A percentile compares a stretch with the other conserved stretches of the same genome.
Evolutionary conservation across 768 basidiomycete species (phyloP).

Genomic region (Rossbeevera mucosa): DNA sequence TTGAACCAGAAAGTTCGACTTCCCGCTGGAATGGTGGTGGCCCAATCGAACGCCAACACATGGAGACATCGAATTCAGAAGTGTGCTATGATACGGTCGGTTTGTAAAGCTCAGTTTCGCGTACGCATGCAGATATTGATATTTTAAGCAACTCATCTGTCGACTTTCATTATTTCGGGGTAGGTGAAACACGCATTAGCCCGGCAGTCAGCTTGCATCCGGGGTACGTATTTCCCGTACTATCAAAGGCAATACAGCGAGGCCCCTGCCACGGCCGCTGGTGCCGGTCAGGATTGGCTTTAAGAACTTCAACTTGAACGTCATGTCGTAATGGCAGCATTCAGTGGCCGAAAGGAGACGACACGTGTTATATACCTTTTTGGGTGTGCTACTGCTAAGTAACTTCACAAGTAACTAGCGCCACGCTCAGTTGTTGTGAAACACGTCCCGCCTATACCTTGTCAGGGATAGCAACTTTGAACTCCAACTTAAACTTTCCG

Average conservation of each 20-base stretch:
- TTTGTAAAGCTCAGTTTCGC: neutral
- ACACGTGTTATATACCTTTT: slow-evolving; percentile 2
- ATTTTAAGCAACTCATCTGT: neutral
- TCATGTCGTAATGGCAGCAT: neutral
- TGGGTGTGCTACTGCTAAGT: neutral
- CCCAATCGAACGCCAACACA: slow-evolving; percentile 1
- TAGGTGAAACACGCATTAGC: neutral
- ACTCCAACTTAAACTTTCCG: neutral
- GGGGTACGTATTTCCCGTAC: neutral
- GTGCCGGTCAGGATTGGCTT: neutral
- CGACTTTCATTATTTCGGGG: neutral
- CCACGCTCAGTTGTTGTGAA: neutral
- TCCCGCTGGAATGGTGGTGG: neutral
- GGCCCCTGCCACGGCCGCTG: too few relatives aligned
- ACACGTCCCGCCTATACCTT: neutral
- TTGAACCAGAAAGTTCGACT: neutral
- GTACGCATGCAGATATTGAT: neutral
- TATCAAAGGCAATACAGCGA: neutral
- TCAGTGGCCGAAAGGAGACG: neutral
- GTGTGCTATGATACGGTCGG: neutral
- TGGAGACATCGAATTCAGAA: neutral
- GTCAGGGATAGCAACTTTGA: neutral
- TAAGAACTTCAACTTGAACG: neutral
- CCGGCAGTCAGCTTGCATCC: neutral
- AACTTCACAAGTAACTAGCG: neutral